These are phyloP conservation scores for Cystoderma amianthinum DNA, from an alignment of 768 basidiomycete species.

Conservation along the genomic window DNA sequence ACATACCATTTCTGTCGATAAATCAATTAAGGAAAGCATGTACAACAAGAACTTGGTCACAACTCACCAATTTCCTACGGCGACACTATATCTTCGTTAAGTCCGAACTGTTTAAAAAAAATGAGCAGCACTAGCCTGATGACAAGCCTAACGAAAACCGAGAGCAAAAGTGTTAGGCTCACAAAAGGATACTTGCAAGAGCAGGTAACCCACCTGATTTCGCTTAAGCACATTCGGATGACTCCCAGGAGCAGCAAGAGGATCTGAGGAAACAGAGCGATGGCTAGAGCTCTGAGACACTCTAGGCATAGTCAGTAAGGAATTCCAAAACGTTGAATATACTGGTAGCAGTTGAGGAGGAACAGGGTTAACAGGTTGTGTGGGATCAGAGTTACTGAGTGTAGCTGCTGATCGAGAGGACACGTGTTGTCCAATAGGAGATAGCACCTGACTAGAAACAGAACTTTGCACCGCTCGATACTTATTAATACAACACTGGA, in stretches of 20 bases:
- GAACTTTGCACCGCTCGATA: neutral
- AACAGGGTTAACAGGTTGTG: conserved; percentile 2
- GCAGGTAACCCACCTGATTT: conserved; percentile 35
- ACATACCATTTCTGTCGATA: conserved; percentile 62
- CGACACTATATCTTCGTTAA: conserved; percentile 46
- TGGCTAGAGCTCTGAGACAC: conserved; percentile 16
- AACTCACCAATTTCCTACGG: conserved; percentile 60
- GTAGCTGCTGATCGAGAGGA: conserved; percentile 2
- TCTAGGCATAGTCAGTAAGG: conserved; percentile 28
- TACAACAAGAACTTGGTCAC: no score
- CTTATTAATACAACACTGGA: neutral
- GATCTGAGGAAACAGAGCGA: conserved; percentile 17
- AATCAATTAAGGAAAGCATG: no score
- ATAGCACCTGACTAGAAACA: neutral
- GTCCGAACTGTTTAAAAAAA: conserved; percentile 10
- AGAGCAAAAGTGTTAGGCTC: neutral
- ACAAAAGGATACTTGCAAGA: neutral
- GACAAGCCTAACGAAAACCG: conserved; percentile 37
- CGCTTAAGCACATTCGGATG: conserved; percentile 45
- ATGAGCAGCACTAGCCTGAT: conserved; percentile 31
- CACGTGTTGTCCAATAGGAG: conserved; percentile 1
- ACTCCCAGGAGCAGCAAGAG: conserved; percentile 15
- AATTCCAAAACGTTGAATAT: neutral
- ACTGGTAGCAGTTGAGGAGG: neutral
- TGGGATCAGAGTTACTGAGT: neutral